Conservation (phyloP, 768 basidiomycete species). For the Xanthoconium purpureum region DNA sequence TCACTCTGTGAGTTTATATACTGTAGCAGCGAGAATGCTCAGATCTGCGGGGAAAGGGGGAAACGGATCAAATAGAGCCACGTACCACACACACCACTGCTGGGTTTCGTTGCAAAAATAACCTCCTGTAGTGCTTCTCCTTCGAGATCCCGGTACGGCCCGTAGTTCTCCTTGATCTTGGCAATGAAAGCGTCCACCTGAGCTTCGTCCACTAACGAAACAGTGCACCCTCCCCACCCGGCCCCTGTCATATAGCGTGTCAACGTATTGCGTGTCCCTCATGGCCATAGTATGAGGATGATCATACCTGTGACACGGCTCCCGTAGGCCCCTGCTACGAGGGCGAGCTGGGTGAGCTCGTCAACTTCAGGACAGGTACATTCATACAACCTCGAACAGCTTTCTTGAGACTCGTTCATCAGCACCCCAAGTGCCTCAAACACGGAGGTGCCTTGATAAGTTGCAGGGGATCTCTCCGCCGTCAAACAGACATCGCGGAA, state of each 20-base stretch:
- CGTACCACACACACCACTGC: conserved; percentile 78
- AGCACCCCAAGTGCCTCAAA: conserved; percentile 58
- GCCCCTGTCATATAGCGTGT: conserved; percentile 48
- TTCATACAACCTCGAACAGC: conserved; percentile 67
- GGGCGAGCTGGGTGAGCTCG: conserved; percentile 59
- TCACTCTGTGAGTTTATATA: conserved; percentile 31
- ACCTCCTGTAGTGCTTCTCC: conserved; percentile 59
- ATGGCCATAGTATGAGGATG: neutral
- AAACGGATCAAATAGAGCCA: conserved; percentile 14
- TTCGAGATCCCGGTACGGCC: conserved; percentile 58
- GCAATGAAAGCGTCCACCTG: conserved; percentile 62
- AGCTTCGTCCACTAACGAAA: conserved; percentile 70
- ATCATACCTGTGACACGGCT: conserved; percentile 73
- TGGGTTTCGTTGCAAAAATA: conserved; percentile 82
- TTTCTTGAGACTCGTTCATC: conserved; percentile 77
- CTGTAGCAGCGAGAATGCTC: conserved; percentile 2
- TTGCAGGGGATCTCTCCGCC: conserved; percentile 25
- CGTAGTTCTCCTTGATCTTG: conserved; percentile 57
- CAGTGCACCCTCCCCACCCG: conserved; percentile 90
- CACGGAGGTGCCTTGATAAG: conserved; percentile 22
- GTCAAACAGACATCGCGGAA: conserved; percentile 69
- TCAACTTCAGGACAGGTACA: conserved; percentile 82
- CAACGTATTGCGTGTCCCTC: neutral
- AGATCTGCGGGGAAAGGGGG: neutral
- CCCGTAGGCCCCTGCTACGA: conserved; percentile 72